Base-by-base conservation (phyloP, 768 basidiomycete species). In the Kwoniella dendrophila region DNA sequence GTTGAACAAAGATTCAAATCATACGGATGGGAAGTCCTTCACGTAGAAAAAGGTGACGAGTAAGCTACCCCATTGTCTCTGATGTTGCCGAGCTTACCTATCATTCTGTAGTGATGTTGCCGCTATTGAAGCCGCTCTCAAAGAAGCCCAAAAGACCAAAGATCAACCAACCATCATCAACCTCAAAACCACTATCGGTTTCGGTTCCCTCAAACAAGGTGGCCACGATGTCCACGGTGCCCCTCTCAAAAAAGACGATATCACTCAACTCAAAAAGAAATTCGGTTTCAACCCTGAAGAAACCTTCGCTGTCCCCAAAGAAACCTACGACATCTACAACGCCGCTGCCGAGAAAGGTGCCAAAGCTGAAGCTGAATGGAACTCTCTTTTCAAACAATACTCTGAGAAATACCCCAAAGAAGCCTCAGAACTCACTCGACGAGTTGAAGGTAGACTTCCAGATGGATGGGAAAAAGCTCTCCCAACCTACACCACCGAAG, bases 221-320 rank as follows among this genome's bases (percentile, higher is more conserved):
- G 92, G 92, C 8, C 92, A 95, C 74, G 90, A 90, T 70, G 91
- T 96, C 64, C 94, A 97, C 80, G 36, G 12, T 62, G 38, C 70
- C 92, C 91, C 94, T 50, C 85, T 96, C 72, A 95, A 95, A 85
- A 84, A 89, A 22, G 94, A 96, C 74, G 94, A 97, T 75, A 89
- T 94, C 55, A 83, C 82, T 61, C 79, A 87, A 58, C 81, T 96
- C 65, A 97, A 97, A 85, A 81, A 83, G 74, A 90, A 88, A 81
- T 89, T 89, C 77, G 87, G 87, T 53, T 89, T 96, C 81, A 84
- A 90, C 71, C 82, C 89, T 20, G 86, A 90, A 63, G 80, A 88
- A 79, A 84, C 83, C 43, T 97, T 95, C 82, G 81, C 86, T 59
- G 85, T 97, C 52, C 90, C 92, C 53, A 69, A 86, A 62, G 87